Conservation (phyloP, 345 rosid genomes). For the Syzygium jambos region DNA sequence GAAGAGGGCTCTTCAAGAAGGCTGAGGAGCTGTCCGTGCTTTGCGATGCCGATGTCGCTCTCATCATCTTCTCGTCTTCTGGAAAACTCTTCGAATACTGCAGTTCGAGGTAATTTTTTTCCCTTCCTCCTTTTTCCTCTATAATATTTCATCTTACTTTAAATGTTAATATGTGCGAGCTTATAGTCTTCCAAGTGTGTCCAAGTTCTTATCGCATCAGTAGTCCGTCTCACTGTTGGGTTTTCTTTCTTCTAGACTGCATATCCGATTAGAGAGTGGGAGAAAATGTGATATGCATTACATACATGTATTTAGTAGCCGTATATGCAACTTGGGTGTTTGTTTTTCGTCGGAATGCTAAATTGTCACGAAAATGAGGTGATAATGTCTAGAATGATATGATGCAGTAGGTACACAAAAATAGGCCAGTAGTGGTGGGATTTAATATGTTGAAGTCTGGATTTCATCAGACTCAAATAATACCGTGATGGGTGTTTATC, state of each 20-base stretch:
- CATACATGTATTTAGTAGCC: background rate
- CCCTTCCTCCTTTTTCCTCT: background rate
- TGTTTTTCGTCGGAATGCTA: background rate
- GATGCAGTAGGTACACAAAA: background rate
- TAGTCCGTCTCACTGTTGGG: background rate
- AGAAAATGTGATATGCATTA: background rate
- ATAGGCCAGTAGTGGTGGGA: background rate
- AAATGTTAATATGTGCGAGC: background rate
- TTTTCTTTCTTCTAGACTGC: background rate
- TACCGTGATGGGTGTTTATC: background rate
- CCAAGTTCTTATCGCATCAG: background rate
- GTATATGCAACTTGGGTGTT: background rate
- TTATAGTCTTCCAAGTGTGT: background rate
- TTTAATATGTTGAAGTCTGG: background rate
- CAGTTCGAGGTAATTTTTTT: constrained; percentile 37
- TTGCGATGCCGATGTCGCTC: constrained; percentile 67
- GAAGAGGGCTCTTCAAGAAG: constrained; percentile 66
- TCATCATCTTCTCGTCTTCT: constrained; percentile 58
- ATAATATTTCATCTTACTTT: background rate
- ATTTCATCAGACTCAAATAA: background rate
- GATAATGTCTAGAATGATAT: background rate
- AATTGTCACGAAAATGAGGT: background rate
- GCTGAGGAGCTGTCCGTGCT: constrained; percentile 72
- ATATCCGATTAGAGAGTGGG: background rate
- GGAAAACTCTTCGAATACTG: constrained; percentile 61